Evolutionary conservation across 148 eudicot species (phyloP).

Genomic region (Rhododendron simsii): DNA sequence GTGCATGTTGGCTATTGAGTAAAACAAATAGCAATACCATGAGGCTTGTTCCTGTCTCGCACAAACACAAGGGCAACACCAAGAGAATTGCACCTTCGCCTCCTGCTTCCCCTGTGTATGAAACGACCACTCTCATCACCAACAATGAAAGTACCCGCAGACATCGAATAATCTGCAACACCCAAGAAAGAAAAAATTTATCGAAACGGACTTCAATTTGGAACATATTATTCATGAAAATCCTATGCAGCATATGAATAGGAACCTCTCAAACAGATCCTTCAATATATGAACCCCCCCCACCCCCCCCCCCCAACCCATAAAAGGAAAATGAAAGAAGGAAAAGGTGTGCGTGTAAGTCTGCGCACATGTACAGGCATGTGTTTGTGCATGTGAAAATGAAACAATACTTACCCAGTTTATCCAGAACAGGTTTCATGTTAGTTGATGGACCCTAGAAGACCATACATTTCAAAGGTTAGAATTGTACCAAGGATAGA

Average conservation of each 20-base stretch:
- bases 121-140: slow-evolving; percentile 61
- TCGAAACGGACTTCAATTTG: not conserved
- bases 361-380: not conserved
- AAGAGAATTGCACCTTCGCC: slow-evolving; percentile 7
- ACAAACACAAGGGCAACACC: slow-evolving; percentile 76
- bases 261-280: not conserved
- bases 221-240: not conserved
- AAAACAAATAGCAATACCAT: slow-evolving; percentile 31
- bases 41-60: slow-evolving; percentile 39
- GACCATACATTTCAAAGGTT: slow-evolving; percentile 17
- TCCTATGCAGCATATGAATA: not conserved
- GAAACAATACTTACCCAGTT: slow-evolving; percentile 62
- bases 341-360: not conserved
- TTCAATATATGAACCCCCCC: not conserved
- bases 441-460: slow-evolving; percentile 44
- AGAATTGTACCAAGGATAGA: slow-evolving; percentile 1
- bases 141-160: slow-evolving; percentile 54
- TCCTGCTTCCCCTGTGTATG: slow-evolving; percentile 25
- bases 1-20: not conserved
- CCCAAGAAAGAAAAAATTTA: not conserved
- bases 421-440: slow-evolving; percentile 59
- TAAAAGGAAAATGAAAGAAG: not conserved
- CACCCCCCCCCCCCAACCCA: not conserved
- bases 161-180: slow-evolving; percentile 65
- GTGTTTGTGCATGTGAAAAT: not conserved